phyloP scores from a whole-genome alignment of 306 rosid species.

The Begonia peltatifolia region DNA sequence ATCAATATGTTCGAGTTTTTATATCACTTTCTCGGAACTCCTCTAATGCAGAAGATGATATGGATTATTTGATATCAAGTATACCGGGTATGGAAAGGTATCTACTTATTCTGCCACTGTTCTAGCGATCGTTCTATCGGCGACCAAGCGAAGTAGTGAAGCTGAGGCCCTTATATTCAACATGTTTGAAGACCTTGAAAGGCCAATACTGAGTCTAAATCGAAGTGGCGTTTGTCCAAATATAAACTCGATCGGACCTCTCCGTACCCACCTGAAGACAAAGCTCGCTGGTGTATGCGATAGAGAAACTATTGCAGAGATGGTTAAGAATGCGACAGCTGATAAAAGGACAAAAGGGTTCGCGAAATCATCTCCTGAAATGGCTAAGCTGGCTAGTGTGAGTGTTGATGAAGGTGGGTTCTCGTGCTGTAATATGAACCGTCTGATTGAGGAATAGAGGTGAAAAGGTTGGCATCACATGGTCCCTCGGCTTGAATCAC shows the following conservation, averaged over 20 bases:
- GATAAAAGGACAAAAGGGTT: constrained; percentile 14
- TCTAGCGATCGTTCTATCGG: background rate
- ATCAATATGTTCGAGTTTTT: no score
- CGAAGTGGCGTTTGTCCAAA: background rate
- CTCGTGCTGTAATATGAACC: constrained; percentile 11
- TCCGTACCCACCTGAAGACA: constrained; percentile 8
- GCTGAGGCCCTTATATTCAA: constrained; percentile 9
- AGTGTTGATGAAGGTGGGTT: constrained; percentile 19
- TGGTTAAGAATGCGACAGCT: constrained; percentile 15
- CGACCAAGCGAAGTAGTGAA: background rate
- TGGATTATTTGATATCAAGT: background rate
- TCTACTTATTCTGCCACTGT: background rate
- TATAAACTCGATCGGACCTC: constrained; percentile 9
- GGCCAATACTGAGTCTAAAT: background rate
- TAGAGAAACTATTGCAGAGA: constrained; percentile 2
- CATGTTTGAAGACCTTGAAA: constrained; percentile 7
- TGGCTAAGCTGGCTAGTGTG: constrained; percentile 12
- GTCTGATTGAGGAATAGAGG: constrained; percentile 10
- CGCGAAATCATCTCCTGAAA: constrained; percentile 9
- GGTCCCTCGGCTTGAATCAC: background rate
- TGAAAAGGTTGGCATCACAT: background rate
- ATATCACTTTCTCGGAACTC: no score
- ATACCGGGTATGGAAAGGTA: constrained; percentile 1
- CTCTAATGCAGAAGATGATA: constrained; percentile 1
- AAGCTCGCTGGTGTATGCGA: background rate